A percentile compares a stretch with the other conserved stretches of the same genome.
Evolutionary conservation across 768 basidiomycete genomes (phyloP).

Genomic region (Gautieria morchelliformis): DNA sequence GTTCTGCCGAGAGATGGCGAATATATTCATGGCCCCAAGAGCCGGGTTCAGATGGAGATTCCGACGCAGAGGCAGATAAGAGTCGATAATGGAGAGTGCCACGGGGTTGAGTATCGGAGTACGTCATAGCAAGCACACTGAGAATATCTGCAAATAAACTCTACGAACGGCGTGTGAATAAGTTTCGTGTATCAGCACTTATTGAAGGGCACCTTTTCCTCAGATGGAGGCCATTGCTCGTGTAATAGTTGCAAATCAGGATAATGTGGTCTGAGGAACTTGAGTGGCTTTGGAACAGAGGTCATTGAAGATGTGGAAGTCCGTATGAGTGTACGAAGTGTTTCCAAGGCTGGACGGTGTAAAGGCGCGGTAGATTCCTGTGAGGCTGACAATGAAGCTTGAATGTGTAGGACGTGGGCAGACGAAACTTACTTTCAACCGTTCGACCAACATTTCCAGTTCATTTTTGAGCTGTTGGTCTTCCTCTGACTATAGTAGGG

Average conservation of each 20-base stretch:
- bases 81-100: constrained; percentile 93
- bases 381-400: constrained; percentile 7
- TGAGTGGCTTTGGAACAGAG: constrained; percentile 95
- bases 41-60: constrained; percentile 80
- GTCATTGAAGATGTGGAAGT: constrained; percentile 99
- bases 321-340: constrained; percentile 83
- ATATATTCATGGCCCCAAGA: constrained; percentile 99
- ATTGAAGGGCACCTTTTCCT: constrained; percentile 50
- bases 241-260: constrained; percentile 77
- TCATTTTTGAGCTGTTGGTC: constrained; percentile 89
- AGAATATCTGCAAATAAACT: constrained; percentile 94
- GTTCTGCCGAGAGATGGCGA: constrained; percentile 90
- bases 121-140: constrained; percentile 98
- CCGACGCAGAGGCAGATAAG: constrained; percentile 57
- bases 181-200: not conserved
- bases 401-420: not conserved
- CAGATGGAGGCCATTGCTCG: constrained; percentile 69
- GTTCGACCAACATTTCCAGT: constrained; percentile 93
- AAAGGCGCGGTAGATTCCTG: constrained; percentile 84
- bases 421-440: constrained; percentile 58
- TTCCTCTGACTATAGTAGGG: constrained; percentile 69
- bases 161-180: constrained; percentile 28
- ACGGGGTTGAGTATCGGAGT: constrained; percentile 93
- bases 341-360: constrained; percentile 87
- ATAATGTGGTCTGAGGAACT: constrained; percentile 94